phyloP scores from a whole-genome alignment of 2,329 filamentous ascomycete genomes.

The Sporothrix sp. region DNA sequence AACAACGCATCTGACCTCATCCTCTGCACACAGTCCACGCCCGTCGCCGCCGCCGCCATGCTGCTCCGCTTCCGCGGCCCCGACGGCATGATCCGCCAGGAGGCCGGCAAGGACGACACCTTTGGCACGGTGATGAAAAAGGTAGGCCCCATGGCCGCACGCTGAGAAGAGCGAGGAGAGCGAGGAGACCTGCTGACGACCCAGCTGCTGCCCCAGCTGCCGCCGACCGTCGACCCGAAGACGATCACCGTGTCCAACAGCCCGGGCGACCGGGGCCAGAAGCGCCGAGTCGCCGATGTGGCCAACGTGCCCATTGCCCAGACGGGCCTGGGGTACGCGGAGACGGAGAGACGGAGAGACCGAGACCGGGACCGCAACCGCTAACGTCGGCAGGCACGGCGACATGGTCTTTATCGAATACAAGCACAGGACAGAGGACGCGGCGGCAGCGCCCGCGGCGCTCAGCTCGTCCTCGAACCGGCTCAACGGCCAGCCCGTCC shows the following conservation, averaged over 20 bases:
- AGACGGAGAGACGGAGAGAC: too few species aligned
- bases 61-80: slow-evolving; percentile 80
- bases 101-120: slow-evolving; percentile 60
- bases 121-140: slow-evolving; percentile 54
- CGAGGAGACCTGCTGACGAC: slow-evolving; percentile 15
- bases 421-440: slow-evolving; percentile 44
- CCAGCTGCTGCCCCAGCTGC: slow-evolving; percentile 50
- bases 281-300: slow-evolving; percentile 50
- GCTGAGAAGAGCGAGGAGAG: not conserved
- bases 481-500: slow-evolving; percentile 68
- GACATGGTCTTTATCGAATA: slow-evolving; percentile 86
- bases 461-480: slow-evolving; percentile 51
- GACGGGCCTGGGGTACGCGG: slow-evolving; percentile 48
- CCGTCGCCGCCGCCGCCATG: slow-evolving; percentile 41
- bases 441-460: slow-evolving; percentile 25
- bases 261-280: slow-evolving; percentile 44
- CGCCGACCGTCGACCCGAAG: slow-evolving; percentile 49
- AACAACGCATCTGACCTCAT: not conserved
- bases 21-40: not conserved
- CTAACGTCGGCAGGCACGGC: slow-evolving; percentile 56
- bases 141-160: slow-evolving; percentile 27
- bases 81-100: slow-evolving; percentile 85
- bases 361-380: too few species aligned
- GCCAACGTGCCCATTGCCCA: slow-evolving; percentile 44
- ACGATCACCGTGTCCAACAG: slow-evolving; percentile 54